Base-by-base conservation (phyloP, 441 rosid species). In the Erodium chrysanthum region DNA sequence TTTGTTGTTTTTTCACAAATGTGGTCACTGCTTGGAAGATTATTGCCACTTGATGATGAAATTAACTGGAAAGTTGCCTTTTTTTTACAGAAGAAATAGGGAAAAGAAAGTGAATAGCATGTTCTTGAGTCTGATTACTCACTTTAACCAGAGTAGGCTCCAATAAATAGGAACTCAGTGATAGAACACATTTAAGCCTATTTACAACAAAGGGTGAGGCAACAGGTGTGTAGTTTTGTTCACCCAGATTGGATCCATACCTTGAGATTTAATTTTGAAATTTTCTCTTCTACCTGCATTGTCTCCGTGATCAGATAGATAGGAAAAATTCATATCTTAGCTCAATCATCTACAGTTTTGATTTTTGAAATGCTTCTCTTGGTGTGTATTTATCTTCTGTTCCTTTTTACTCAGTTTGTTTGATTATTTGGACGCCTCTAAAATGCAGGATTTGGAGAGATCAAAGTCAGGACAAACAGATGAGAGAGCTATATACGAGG, bases 401-500 rank as follows among this genome's bases (percentile, higher is more conserved):
- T 48, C 3, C 18, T 48, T n/a, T 37, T 31, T 29, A 4, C 0
- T 35, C 22, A 25, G 1, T n/a, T 14, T 66, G 14, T 21, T 17
- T 18, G 23, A 20, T 44, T 23, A 35, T 18, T 44, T 42, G 62
- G 23, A 64, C 23, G 40, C 12, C 72, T 68, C 48, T 63, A 20
- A 6, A 20, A 23, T 10, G 33, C 76, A 89, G 97, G 91, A 83
- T 20, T 48, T 86, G 82, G 91, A 86, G 52, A 80, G 85, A 69
- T 70, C 85, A 29, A 90, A 85, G 78, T 67, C 84, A 70, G 89
- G 84, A 7, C 91, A 81, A 48, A 76, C 87, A 0, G 94, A 86
- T 79, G 96, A 94, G 85, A 85, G 93, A 74, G 87, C 88, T 7
- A 84, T 91, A 52, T 86, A 85, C 63, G 97, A 88, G 92, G 97